Percentiles rank a stretch among this genome's conserved stretches.
Evolutionary conservation across 2,329 filamentous ascomycete species (phyloP).

Genomic region (Trichoderma sp.): DNA sequence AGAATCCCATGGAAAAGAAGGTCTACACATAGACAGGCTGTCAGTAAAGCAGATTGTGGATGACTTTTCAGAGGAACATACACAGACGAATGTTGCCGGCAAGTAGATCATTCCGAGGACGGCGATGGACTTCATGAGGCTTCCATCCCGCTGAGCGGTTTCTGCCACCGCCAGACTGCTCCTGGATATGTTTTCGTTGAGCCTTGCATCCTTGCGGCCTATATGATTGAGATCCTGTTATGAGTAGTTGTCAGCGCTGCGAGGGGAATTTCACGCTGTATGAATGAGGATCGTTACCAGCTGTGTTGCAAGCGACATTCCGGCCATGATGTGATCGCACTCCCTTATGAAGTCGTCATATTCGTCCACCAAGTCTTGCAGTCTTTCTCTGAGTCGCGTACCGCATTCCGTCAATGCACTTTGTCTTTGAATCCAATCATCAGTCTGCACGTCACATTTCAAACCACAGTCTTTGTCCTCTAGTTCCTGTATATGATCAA

Average conservation of each 20-base stretch:
- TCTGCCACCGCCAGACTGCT: slow-evolving; percentile 26
- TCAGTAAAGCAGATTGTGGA: neutral
- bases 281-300: slow-evolving; percentile 20
- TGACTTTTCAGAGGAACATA: neutral
- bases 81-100: slow-evolving; percentile 37
- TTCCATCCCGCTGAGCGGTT: slow-evolving; percentile 29
- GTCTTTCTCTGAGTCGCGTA: slow-evolving; percentile 21
- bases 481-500: slow-evolving; percentile 30
- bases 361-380: slow-evolving; percentile 30
- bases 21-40: neutral
- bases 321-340: slow-evolving; percentile 29
- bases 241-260: neutral
- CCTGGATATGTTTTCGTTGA: slow-evolving; percentile 19
- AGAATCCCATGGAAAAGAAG: slow-evolving; percentile 23
- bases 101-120: slow-evolving; percentile 35
- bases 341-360: slow-evolving; percentile 31
- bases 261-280: too few relatives aligned
- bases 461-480: slow-evolving; percentile 18
- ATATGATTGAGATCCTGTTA: slow-evolving; percentile 7
- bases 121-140: slow-evolving; percentile 31
- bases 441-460: neutral
- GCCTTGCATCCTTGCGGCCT: slow-evolving; percentile 28
- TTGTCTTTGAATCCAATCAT: neutral
- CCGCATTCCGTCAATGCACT: neutral
- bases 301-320: slow-evolving; percentile 30